phyloP scores from a whole-genome alignment of 2,329 filamentous ascomycete genomes.

The Aspergillus novoparasiticus region DNA sequence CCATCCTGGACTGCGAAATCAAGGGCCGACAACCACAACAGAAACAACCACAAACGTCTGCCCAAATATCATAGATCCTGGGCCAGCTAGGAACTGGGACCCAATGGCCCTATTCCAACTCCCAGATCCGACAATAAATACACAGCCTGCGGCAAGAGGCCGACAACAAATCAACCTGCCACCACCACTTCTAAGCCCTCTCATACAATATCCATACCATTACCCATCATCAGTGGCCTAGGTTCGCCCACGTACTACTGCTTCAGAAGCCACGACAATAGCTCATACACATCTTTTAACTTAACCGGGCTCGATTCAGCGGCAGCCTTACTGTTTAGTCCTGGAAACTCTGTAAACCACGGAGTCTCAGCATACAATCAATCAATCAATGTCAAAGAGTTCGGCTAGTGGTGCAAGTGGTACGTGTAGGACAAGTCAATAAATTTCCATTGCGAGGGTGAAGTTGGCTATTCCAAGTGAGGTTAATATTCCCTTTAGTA shows the following conservation, averaged over 20 bases:
- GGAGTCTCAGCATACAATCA: no score
- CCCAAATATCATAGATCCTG: neutral
- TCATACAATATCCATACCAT: neutral
- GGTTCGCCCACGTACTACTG: neutral
- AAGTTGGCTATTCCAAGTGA: neutral
- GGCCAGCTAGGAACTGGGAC: neutral
- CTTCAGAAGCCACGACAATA: neutral
- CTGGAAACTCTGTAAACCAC: neutral
- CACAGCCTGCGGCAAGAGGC: neutral
- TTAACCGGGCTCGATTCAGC: no score
- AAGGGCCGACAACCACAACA: neutral
- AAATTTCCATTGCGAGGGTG: neutral
- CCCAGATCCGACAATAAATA: neutral
- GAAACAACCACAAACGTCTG: neutral
- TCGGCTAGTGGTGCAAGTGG: neutral
- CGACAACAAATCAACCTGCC: neutral
- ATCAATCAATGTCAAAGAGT: neutral
- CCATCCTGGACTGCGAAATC: neutral
- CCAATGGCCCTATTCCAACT: neutral
- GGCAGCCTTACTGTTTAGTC: neutral
- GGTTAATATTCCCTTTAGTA: neutral
- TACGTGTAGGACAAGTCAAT: neutral
- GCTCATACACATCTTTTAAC: neutral
- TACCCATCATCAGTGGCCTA: neutral
- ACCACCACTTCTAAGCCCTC: neutral